Evolutionary conservation across 768 basidiomycete genomes (phyloP).

Genomic region (Pholiota microspora): DNA sequence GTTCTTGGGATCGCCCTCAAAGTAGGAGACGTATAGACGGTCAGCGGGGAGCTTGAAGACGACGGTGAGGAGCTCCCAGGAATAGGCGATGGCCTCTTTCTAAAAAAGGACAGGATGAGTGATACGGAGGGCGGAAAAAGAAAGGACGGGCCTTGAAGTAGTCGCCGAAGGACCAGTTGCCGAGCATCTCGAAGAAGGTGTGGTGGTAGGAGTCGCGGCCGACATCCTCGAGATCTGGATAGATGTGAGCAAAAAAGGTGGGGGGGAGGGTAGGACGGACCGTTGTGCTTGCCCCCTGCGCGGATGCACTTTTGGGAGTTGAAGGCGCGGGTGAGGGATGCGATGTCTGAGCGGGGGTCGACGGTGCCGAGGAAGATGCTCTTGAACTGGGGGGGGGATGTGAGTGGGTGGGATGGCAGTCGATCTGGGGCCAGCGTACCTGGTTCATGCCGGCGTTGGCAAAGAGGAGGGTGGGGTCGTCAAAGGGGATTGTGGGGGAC

Average conservation of each 20-base stretch:
- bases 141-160: constrained; percentile 85
- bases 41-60: constrained; percentile 89
- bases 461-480: constrained; percentile 96
- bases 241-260: background rate
- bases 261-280: constrained; percentile 33
- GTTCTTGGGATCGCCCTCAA: constrained; percentile 87
- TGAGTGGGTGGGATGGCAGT: background rate
- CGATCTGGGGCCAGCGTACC: constrained; percentile 36
- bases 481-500: constrained; percentile 92
- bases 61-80: constrained; percentile 92
- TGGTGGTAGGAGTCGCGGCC: constrained; percentile 98
- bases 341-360: constrained; percentile 89
- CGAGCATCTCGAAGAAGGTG: constrained; percentile 99
- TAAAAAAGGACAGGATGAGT: constrained; percentile 29
- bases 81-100: constrained; percentile 91
- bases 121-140: constrained; percentile 4
- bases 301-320: constrained; percentile 99
- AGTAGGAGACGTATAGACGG: constrained; percentile 95
- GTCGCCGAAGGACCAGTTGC: constrained; percentile 99
- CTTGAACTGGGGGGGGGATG: constrained; percentile 69
- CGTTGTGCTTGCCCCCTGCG: constrained; percentile 98
- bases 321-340: constrained; percentile 89
- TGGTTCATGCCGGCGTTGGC: constrained; percentile 99
- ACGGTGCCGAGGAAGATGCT: constrained; percentile 97
- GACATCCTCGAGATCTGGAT: constrained; percentile 92